Evolutionary conservation across 2,329 filamentous ascomycete species (phyloP).

Genomic region (Trichophyton mentagrophytes): DNA sequence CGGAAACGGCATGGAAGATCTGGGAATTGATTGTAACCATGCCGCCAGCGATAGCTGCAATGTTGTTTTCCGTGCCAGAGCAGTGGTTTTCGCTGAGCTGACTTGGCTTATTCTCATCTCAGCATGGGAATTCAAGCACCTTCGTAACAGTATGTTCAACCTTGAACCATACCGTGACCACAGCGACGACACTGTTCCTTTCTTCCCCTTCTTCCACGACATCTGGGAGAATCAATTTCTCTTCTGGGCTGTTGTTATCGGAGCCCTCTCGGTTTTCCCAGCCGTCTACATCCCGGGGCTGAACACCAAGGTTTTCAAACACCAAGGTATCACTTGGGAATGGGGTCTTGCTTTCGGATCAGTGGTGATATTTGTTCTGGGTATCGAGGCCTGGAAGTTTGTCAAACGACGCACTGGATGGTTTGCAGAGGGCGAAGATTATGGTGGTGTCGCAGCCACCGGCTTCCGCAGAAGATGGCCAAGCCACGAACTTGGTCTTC

Average conservation of each 20-base stretch:
- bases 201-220: constrained; percentile 30
- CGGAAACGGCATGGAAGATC: constrained; percentile 27
- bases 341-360: constrained; percentile 49
- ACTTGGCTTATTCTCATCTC: constrained; percentile 46
- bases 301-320: constrained; percentile 48
- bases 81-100: constrained; percentile 44
- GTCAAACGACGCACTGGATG: constrained; percentile 35
- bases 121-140: constrained; percentile 44
- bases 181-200: constrained; percentile 17
- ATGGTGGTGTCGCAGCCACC: constrained; percentile 15
- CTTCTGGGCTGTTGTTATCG: constrained; percentile 36
- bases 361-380: constrained; percentile 44
- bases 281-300: constrained; percentile 48
- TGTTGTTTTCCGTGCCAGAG: constrained; percentile 35
- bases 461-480: constrained; percentile 16
- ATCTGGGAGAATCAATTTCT: constrained; percentile 39
- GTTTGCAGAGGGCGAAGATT: constrained; percentile 21
- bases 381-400: constrained; percentile 49
- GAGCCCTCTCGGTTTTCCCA: constrained; percentile 40
- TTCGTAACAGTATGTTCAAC: constrained; percentile 44
- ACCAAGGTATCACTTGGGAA: constrained; percentile 49
- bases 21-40: constrained; percentile 15
- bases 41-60: constrained; percentile 10
- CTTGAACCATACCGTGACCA: constrained; percentile 29
- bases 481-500: constrained; percentile 17